These are phyloP conservation scores for Alternaria gaisen DNA, from an alignment of 2,329 filamentous ascomycete genomes.

Conservation along the genomic window DNA sequence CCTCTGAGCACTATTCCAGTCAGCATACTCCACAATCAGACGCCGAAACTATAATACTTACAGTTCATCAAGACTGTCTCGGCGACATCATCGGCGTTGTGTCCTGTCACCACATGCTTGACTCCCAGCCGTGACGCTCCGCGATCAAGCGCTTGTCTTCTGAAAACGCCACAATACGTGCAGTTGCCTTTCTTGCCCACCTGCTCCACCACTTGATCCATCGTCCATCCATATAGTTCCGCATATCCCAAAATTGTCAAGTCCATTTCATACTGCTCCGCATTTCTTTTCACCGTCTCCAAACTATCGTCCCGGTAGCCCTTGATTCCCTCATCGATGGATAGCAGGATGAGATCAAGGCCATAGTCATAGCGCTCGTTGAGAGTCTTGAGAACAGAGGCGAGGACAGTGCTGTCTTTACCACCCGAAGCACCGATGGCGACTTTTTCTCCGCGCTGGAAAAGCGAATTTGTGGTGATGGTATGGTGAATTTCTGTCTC, in stretches of 20 bases:
- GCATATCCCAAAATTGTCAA: constrained; percentile 92
- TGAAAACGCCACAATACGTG: constrained; percentile 97
- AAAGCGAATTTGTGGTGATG: constrained; percentile 82
- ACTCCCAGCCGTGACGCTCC: constrained; percentile 89
- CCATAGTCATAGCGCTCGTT: constrained; percentile 91
- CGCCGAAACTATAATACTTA: constrained; percentile 22
- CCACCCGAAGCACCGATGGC: constrained; percentile 97
- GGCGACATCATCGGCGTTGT: constrained; percentile 96
- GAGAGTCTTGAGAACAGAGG: constrained; percentile 91
- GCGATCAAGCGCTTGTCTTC: constrained; percentile 90
- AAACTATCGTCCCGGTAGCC: constrained; percentile 96
- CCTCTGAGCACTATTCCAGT: constrained; percentile 72
- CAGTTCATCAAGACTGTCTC: constrained; percentile 97
- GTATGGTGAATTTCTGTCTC: constrained; percentile 95
- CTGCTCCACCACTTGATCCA: constrained; percentile 97
- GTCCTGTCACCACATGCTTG: constrained; percentile 92
- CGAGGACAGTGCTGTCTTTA: constrained; percentile 96
- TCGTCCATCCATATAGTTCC: constrained; percentile 97
- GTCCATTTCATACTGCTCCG: constrained; percentile 87
- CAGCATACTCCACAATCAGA: constrained; percentile 1
- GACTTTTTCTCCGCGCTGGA: constrained; percentile 81
- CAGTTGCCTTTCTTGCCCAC: constrained; percentile 99
- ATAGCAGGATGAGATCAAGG: constrained; percentile 84
- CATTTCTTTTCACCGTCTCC: constrained; percentile 95
- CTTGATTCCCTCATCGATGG: constrained; percentile 96